A percentile compares a stretch with the other conserved stretches of the same genome.
These are phyloP conservation scores for Fusarium penzigii DNA, from an alignment of 2,329 filamentous ascomycete genomes.

Conservation along the genomic window DNA sequence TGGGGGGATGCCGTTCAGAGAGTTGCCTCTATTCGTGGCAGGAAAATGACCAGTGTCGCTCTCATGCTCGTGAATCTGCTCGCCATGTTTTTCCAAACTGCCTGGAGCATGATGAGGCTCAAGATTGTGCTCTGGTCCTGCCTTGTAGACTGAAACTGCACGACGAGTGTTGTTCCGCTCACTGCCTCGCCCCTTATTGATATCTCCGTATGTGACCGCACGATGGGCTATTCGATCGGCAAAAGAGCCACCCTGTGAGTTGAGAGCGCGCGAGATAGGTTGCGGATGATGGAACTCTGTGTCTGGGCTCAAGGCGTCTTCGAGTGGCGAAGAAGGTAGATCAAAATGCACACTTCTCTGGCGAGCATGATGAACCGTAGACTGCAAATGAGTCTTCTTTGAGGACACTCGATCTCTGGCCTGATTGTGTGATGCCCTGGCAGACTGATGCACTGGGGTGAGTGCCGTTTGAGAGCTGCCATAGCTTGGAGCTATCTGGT, in stretches of 20 bases:
- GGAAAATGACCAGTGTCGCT: neutral
- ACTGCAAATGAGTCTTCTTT: neutral
- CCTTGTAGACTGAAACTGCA: slow-evolving; percentile 2
- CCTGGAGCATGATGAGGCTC: neutral
- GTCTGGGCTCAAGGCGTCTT: slow-evolving; percentile 5
- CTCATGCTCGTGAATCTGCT: neutral
- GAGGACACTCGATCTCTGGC: too few species aligned
- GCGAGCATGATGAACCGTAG: neutral
- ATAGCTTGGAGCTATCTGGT: neutral
- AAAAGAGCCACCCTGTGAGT: slow-evolving; percentile 5
- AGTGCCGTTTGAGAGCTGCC: neutral
- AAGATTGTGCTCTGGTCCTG: neutral
- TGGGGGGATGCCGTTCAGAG: too few species aligned
- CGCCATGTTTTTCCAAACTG: neutral
- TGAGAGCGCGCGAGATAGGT: slow-evolving; percentile 1
- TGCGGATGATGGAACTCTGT: slow-evolving; percentile 2
- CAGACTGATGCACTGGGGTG: neutral
- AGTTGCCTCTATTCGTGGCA: neutral
- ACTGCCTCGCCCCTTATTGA: slow-evolving; percentile 9
- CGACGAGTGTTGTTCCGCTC: slow-evolving; percentile 8
- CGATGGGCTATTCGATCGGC: slow-evolving; percentile 7
- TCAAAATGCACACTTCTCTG: neutral
- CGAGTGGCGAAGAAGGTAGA: neutral
- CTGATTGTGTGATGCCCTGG: neutral
- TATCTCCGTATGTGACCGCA: slow-evolving; percentile 4